phyloP scores from a whole-genome alignment of 768 basidiomycete genomes.

The Phanerochaete sordida region DNA sequence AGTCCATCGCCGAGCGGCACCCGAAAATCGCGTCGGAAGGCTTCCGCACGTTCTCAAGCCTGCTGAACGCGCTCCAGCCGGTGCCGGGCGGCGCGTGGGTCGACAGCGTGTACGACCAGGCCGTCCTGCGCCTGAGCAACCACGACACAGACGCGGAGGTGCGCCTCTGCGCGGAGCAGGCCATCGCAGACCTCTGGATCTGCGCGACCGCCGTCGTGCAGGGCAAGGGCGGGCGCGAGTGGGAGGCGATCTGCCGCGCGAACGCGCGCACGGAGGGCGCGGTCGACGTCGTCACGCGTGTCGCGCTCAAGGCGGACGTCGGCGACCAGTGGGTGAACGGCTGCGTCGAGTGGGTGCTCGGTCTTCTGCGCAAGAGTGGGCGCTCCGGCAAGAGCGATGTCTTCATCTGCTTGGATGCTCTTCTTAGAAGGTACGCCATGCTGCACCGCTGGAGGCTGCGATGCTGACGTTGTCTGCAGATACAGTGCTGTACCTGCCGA shows the following conservation, averaged over 20 bases:
- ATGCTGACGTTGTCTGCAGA: slow-evolving; percentile 27
- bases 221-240: slow-evolving; percentile 66
- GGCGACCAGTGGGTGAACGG: slow-evolving; percentile 79
- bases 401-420: slow-evolving; percentile 70
- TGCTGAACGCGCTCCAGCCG: slow-evolving; percentile 75
- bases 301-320: slow-evolving; percentile 72
- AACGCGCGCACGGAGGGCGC: slow-evolving; percentile 71
- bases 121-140: slow-evolving; percentile 62
- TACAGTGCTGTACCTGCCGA: slow-evolving; percentile 49
- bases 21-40: slow-evolving; percentile 87
- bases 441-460: slow-evolving; percentile 12
- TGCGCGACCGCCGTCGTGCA: slow-evolving; percentile 73
- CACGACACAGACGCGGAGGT: slow-evolving; percentile 93
- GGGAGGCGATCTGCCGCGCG: slow-evolving; percentile 73
- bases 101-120: slow-evolving; percentile 71
- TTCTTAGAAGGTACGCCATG: slow-evolving; percentile 56
- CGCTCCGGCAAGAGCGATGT: slow-evolving; percentile 75
- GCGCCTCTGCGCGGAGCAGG: slow-evolving; percentile 74
- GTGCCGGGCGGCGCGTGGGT: slow-evolving; percentile 63
- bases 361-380: slow-evolving; percentile 74
- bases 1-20: slow-evolving; percentile 75
- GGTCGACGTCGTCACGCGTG: slow-evolving; percentile 78
- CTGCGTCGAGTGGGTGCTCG: slow-evolving; percentile 73
- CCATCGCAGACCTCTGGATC: slow-evolving; percentile 84
- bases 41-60: slow-evolving; percentile 81